Percentiles rank a stretch among this genome's conserved stretches.
phyloP scores from a whole-genome alignment of 148 eudicot species.

The Nepenthes gracilis region DNA sequence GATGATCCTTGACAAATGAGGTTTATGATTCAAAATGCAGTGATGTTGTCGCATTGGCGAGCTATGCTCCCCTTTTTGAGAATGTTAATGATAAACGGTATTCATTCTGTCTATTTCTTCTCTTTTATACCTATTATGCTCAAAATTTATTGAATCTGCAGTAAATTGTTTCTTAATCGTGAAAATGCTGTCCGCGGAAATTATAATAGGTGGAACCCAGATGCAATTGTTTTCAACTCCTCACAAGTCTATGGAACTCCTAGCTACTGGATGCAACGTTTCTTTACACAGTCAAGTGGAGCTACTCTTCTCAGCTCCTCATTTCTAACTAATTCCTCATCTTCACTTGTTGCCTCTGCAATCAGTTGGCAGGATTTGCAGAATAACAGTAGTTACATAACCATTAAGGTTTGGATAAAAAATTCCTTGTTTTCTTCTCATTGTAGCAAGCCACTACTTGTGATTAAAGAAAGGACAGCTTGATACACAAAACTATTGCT shows the following conservation, averaged over 20 bases:
- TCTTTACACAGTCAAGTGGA: constrained; percentile 66
- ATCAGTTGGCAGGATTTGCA: constrained; percentile 47
- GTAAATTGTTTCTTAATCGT: neutral
- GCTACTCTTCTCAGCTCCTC: constrained; percentile 52
- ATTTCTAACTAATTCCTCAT: constrained; percentile 33
- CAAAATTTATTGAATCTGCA: neutral
- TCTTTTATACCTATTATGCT: neutral
- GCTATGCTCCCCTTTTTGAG: constrained; percentile 88
- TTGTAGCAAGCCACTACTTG: too few relatives aligned
- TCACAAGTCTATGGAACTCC: constrained; percentile 79
- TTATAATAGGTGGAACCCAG: constrained; percentile 64
- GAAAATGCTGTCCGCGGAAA: neutral
- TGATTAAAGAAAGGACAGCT: too few relatives aligned
- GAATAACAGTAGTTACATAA: constrained; percentile 36
- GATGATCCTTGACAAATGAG: constrained; percentile 1
- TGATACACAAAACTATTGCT: too few relatives aligned
- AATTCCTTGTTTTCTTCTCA: too few relatives aligned
- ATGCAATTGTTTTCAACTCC: constrained; percentile 83
- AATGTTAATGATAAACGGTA: constrained; percentile 60
- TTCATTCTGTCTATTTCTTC: neutral
- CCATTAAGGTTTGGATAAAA: constrained; percentile 45
- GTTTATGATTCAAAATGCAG: constrained; percentile 33
- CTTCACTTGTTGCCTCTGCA: constrained; percentile 62
- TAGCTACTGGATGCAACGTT: constrained; percentile 88
- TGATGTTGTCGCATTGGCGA: constrained; percentile 80